These are phyloP conservation scores for Begonia masoniana DNA, from an alignment of 306 rosid species.

Conservation along the genomic window DNA sequence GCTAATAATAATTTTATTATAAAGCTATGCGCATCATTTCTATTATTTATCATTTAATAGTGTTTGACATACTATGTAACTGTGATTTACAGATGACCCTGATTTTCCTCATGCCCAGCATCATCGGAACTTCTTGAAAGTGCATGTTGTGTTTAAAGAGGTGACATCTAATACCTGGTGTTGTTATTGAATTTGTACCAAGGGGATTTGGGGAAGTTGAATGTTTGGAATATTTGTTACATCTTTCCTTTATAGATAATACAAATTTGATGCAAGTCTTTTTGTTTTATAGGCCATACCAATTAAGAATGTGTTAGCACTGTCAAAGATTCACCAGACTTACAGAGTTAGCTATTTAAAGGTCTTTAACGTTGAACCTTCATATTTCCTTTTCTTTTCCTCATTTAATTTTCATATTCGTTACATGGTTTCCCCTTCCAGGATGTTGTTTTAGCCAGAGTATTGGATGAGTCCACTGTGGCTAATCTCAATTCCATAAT, in stretches of 20 bases:
- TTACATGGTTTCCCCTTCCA: constrained; percentile 16
- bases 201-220: too few relatives aligned
- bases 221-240: too few relatives aligned
- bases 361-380: constrained; percentile 23
- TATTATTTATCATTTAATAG: too few relatives aligned
- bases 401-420: too few relatives aligned
- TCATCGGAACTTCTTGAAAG: constrained; percentile 77
- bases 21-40: too few relatives aligned
- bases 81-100: constrained; percentile 63
- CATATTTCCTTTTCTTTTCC: too few relatives aligned
- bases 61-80: too few relatives aligned
- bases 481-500: constrained; percentile 78
- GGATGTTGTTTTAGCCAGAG: constrained; percentile 90
- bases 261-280: background rate
- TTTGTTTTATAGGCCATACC: constrained; percentile 64
- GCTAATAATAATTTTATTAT: too few relatives aligned
- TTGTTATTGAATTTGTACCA: too few relatives aligned
- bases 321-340: constrained; percentile 95
- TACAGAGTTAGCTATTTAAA: constrained; percentile 88
- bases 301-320: constrained; percentile 55
- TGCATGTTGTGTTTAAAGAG: constrained; percentile 92
- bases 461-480: constrained; percentile 70
- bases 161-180: constrained; percentile 20
- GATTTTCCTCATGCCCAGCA: constrained; percentile 49
- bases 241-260: too few relatives aligned